Percentiles rank a stretch among this genome's conserved stretches.
Evolutionary conservation across 352 stramenopile species (phyloP).

Genomic region (Phytophthora pini): DNA sequence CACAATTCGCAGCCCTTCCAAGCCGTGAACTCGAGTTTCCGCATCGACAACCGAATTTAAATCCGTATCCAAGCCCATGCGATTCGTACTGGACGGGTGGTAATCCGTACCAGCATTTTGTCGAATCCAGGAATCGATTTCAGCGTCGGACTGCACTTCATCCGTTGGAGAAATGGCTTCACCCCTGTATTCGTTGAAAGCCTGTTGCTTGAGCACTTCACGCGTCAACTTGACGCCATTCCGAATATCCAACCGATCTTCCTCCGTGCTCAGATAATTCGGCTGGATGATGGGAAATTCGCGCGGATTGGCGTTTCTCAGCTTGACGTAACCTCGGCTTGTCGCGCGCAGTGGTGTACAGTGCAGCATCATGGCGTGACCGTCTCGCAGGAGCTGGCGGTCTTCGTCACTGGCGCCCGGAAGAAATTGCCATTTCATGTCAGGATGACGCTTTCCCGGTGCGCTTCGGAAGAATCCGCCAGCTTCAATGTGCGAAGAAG

Average conservation of each 20-base stretch:
- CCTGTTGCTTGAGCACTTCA: constrained; percentile 84
- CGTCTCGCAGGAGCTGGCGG: constrained; percentile 27
- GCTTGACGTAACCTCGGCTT: constrained; percentile 76
- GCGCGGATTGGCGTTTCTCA: constrained; percentile 69
- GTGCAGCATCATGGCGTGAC: constrained; percentile 84
- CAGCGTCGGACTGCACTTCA: constrained; percentile 52
- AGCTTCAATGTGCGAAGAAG: constrained; percentile 78
- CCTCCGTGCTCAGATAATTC: constrained; percentile 79
- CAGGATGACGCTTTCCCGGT: constrained; percentile 68
- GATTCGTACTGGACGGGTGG: constrained; percentile 88
- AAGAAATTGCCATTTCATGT: constrained; percentile 89
- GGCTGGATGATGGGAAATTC: constrained; percentile 78
- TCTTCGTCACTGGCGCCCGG: constrained; percentile 54
- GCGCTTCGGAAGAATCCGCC: constrained; percentile 69
- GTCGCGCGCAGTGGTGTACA: constrained; percentile 85
- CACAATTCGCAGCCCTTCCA: constrained; percentile 88
- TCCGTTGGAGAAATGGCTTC: constrained; percentile 71
- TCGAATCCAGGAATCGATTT: constrained; percentile 85
- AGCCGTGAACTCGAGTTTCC: constrained; percentile 76
- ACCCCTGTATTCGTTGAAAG: constrained; percentile 78
- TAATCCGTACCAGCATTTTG: constrained; percentile 83
- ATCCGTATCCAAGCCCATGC: constrained; percentile 71
- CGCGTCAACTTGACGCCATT: constrained; percentile 72
- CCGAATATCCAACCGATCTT: constrained; percentile 77
- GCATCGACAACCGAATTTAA: constrained; percentile 85